Percentiles rank a stretch among this genome's conserved stretches.
These are phyloP conservation scores for Panus rudis DNA, from an alignment of 768 basidiomycete genomes.

Conservation along the genomic window DNA sequence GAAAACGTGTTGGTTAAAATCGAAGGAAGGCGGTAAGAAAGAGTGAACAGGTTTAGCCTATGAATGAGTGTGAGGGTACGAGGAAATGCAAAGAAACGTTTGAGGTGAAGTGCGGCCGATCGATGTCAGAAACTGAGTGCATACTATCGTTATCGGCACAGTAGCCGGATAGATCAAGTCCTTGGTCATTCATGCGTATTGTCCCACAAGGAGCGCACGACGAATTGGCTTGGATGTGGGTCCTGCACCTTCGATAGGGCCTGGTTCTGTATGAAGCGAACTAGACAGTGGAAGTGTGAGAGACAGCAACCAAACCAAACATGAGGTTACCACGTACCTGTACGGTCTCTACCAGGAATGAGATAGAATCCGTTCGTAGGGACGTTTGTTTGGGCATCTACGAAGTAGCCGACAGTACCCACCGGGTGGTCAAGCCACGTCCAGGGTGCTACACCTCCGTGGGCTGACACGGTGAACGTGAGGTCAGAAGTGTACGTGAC, in stretches of 20 bases:
- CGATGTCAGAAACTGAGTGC: too few relatives aligned
- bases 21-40: too few relatives aligned
- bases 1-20: too few relatives aligned
- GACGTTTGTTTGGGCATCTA: slow-evolving; percentile 33
- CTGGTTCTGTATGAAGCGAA: slow-evolving; percentile 34
- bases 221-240: slow-evolving; percentile 38
- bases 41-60: too few relatives aligned
- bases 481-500: slow-evolving; percentile 27
- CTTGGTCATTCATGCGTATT: slow-evolving; percentile 45
- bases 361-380: slow-evolving; percentile 51
- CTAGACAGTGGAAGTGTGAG: slow-evolving; percentile 17
- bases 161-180: too few relatives aligned
- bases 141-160: too few relatives aligned
- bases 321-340: slow-evolving; percentile 29
- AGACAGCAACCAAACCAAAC: background rate
- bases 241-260: slow-evolving; percentile 31
- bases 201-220: slow-evolving; percentile 47
- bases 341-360: slow-evolving; percentile 48
- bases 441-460: slow-evolving; percentile 48
- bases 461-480: slow-evolving; percentile 46
- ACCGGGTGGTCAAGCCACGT: slow-evolving; percentile 55
- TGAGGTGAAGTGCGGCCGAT: too few relatives aligned
- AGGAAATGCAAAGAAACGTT: too few relatives aligned
- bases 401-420: slow-evolving; percentile 47
- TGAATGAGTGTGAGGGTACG: too few relatives aligned